phyloP scores from a whole-genome alignment of 116 monocot genomes.

The Iris pallida region DNA sequence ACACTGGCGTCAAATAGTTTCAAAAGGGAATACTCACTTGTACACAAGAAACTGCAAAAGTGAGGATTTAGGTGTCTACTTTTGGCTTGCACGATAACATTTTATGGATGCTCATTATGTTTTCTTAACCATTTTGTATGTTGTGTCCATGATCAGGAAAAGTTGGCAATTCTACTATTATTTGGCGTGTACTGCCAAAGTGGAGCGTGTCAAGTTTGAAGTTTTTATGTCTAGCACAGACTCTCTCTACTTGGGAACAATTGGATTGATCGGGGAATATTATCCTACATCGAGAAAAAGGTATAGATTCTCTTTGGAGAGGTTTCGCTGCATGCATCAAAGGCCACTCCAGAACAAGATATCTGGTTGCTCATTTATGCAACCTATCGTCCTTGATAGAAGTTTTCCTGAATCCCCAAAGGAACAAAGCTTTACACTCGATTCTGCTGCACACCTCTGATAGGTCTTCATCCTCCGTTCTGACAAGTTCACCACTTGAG shows the following conservation, averaged over 20 bases:
- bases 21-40: too few relatives aligned
- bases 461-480: background rate
- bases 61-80: too few relatives aligned
- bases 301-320: constrained; percentile 3
- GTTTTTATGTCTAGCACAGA: constrained; percentile 22
- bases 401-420: constrained; percentile 1
- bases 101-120: too few relatives aligned
- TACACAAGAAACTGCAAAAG: too few relatives aligned
- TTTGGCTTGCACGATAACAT: too few relatives aligned
- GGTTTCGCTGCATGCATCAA: constrained; percentile 4
- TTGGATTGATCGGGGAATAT: constrained; percentile 26
- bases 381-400: background rate
- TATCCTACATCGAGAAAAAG: constrained; percentile 22
- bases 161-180: constrained; percentile 10
- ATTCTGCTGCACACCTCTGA: constrained; percentile 9
- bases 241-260: constrained; percentile 22
- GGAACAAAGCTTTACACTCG: background rate
- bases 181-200: constrained; percentile 13
- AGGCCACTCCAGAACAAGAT: background rate
- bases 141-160: background rate
- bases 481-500: background rate
- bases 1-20: too few relatives aligned
- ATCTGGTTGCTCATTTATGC: constrained; percentile 13
- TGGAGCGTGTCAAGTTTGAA: constrained; percentile 17
- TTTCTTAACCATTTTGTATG: too few relatives aligned